Evolutionary conservation across 2,329 filamentous ascomycete species (phyloP).

Genomic region (Colletotrichum paranaense): DNA sequence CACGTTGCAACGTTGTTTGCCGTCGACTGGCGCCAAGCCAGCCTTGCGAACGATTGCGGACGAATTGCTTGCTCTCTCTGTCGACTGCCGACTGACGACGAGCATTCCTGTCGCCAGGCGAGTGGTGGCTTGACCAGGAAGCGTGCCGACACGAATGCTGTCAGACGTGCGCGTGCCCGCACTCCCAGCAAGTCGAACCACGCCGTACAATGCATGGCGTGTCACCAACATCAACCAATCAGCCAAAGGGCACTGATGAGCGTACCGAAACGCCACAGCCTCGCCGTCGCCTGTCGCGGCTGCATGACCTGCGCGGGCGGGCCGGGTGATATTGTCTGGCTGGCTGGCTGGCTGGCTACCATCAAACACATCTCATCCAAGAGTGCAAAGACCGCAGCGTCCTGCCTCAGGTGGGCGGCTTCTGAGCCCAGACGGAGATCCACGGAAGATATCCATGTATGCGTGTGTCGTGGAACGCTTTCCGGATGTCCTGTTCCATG

Average conservation of each 20-base stretch:
- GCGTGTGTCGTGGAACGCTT: constrained; percentile 45
- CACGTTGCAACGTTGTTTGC: not conserved
- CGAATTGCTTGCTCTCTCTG: not conserved
- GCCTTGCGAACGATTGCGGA: not conserved
- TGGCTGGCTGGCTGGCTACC: not conserved
- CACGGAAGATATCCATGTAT: constrained; percentile 49
- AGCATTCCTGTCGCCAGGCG: not conserved
- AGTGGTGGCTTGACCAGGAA: not conserved
- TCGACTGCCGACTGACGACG: not conserved
- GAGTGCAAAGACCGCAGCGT: not conserved
- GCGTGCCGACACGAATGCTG: constrained; percentile 6
- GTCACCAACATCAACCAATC: not conserved
- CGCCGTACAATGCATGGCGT: not conserved
- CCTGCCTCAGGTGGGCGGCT: constrained; percentile 39
- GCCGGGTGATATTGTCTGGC: not conserved
- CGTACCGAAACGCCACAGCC: not conserved
- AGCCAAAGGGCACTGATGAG: not conserved
- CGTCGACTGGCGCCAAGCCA: not conserved
- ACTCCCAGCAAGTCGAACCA: not conserved
- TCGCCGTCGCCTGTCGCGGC: not conserved
- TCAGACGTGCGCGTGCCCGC: not conserved
- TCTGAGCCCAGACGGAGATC: constrained; percentile 52
- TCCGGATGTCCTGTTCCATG: constrained; percentile 45
- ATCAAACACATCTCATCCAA: not conserved
- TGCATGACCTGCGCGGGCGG: not conserved